Conservation (phyloP, 805 yeast species). For the Metschnikowia sp. region DNA sequence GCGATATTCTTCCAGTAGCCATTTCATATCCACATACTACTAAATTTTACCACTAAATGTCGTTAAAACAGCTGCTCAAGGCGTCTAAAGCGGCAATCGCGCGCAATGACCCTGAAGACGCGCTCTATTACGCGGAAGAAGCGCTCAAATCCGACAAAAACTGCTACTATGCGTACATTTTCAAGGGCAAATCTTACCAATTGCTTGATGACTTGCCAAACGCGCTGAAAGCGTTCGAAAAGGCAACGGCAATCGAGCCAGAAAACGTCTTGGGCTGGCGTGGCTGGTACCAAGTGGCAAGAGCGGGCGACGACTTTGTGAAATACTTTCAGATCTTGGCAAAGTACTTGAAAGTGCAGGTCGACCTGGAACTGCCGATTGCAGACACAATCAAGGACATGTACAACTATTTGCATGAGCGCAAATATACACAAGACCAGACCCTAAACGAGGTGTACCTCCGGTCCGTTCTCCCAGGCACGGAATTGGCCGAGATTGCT, state of each 20-base stretch:
- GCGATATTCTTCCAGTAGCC: neutral
- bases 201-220: conserved; percentile 33
- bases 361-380: conserved; percentile 42
- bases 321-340: conserved; percentile 48
- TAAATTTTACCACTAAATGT: conserved; percentile 11
- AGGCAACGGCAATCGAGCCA: conserved; percentile 50
- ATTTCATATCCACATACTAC: neutral
- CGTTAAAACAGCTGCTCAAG: conserved; percentile 30
- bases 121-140: conserved; percentile 52
- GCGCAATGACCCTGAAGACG: conserved; percentile 57
- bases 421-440: conserved; percentile 25
- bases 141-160: conserved; percentile 53
- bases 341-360: conserved; percentile 39
- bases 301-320: conserved; percentile 33
- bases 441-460: conserved; percentile 47
- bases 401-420: conserved; percentile 40
- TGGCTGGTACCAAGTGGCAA: conserved; percentile 57
- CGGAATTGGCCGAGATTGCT: conserved; percentile 49
- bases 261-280: conserved; percentile 71
- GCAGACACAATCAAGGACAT: conserved; percentile 50
- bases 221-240: conserved; percentile 44
- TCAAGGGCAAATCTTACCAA: conserved; percentile 69
- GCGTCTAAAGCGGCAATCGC: conserved; percentile 47
- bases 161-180: conserved; percentile 64
- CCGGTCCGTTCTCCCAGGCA: conserved; percentile 52